Conservation (phyloP, 345 rosid species). For the Citrus australasica region DNA sequence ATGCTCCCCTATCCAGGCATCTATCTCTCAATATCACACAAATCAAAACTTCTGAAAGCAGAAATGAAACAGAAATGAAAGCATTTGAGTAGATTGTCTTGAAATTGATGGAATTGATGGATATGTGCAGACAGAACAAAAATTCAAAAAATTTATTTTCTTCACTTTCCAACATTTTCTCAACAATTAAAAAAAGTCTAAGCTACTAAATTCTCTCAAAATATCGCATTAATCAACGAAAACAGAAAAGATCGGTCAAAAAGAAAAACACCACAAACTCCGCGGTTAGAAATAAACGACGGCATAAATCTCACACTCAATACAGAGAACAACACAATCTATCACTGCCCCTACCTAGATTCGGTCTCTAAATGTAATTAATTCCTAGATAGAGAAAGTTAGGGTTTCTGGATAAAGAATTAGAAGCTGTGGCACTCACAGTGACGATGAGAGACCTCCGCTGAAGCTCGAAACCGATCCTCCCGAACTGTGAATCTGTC, state of each 20-base stretch:
- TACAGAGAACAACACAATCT: slow-evolving; percentile 2
- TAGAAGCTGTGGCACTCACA: slow-evolving; percentile 30
- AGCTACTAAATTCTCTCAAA: slow-evolving; percentile 9
- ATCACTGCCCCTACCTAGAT: slow-evolving; percentile 23
- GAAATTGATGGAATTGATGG: background rate
- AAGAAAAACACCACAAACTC: background rate
- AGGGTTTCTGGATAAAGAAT: slow-evolving; percentile 39
- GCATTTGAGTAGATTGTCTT: no score
- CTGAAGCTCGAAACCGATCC: slow-evolving; percentile 33
- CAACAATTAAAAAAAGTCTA: slow-evolving; percentile 1
- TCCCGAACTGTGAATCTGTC: slow-evolving; percentile 18
- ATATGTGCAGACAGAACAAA: background rate
- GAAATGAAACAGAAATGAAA: background rate
- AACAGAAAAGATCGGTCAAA: slow-evolving; percentile 27
- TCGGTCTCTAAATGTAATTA: slow-evolving; percentile 7
- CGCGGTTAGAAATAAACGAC: slow-evolving; percentile 2
- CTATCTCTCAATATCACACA: background rate
- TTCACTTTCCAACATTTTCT: background rate
- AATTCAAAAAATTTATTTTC: background rate
- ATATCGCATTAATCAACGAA: slow-evolving; percentile 15
- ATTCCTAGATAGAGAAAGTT: slow-evolving; percentile 10
- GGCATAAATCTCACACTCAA: slow-evolving; percentile 5
- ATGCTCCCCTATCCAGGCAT: background rate
- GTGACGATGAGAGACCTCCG: slow-evolving; percentile 19
- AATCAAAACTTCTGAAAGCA: background rate